Conservation (phyloP, 2,329 filamentous ascomycete genomes). For the Trichoderma oligosporum region DNA sequence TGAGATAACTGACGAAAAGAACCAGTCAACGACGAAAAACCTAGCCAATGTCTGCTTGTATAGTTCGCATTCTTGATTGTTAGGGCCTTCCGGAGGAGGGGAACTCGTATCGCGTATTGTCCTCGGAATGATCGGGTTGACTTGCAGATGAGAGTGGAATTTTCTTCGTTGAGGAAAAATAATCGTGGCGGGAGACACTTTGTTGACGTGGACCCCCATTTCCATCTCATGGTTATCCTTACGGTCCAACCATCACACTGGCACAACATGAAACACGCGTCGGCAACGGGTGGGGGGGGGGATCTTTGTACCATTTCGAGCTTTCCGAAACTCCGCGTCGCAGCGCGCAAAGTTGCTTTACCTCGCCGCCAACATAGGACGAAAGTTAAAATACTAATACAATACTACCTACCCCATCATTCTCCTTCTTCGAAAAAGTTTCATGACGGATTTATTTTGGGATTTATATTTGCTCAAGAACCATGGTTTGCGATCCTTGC, state of each 20-base stretch:
- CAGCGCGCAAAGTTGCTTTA: background rate
- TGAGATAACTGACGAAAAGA: background rate
- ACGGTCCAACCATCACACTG: constrained; percentile 9
- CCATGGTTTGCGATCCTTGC: background rate
- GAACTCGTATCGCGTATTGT: background rate
- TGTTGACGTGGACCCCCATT: background rate
- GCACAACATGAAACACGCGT: constrained; percentile 16
- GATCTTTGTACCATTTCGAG: background rate
- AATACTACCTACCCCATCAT: background rate
- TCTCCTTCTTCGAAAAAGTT: background rate
- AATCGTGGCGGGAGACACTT: background rate
- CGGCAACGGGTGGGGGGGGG: background rate
- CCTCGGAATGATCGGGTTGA: constrained; percentile 5
- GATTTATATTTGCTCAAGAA: too few species aligned
- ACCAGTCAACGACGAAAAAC: background rate
- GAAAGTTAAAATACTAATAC: background rate
- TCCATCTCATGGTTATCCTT: background rate
- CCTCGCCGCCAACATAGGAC: background rate
- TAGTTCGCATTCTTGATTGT: background rate
- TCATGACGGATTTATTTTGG: background rate
- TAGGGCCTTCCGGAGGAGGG: background rate
- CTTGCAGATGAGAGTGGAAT: constrained; percentile 3
- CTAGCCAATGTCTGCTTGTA: background rate
- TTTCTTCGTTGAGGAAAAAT: constrained; percentile 1
- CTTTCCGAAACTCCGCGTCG: background rate